Conservation (phyloP, 2,329 filamentous ascomycete genomes). For the Epicoccum sorghinum region DNA sequence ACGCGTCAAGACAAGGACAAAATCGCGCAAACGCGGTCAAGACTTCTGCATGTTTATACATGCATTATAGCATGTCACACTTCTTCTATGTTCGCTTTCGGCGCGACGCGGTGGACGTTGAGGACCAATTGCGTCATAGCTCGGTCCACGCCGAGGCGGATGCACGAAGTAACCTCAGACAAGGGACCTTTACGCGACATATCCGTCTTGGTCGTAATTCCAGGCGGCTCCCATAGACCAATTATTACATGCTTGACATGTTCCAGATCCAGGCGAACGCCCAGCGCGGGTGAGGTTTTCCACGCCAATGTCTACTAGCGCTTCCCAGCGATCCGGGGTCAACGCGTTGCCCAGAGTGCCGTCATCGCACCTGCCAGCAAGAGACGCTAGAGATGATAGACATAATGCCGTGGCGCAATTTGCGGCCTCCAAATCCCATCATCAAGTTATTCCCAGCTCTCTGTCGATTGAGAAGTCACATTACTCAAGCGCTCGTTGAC, state of each 20-base stretch:
- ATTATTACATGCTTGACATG: neutral
- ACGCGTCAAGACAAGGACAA: neutral
- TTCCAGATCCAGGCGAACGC: constrained; percentile 4
- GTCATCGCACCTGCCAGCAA: constrained; percentile 25
- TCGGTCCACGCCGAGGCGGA: constrained; percentile 11
- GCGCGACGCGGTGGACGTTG: neutral
- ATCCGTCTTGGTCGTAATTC: neutral
- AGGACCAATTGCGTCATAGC: constrained; percentile 7
- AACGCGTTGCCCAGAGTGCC: constrained; percentile 22
- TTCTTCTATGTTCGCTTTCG: neutral
- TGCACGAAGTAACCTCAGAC: neutral
- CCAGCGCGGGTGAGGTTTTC: constrained; percentile 2
- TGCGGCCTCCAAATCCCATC: neutral
- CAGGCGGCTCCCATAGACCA: neutral
- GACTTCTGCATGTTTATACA: too few species aligned
- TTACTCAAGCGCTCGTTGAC: constrained; percentile 10
- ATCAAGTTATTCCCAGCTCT: neutral
- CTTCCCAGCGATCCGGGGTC: constrained; percentile 22
- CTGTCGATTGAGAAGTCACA: neutral
- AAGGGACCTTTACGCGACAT: neutral
- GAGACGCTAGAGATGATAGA: constrained; percentile 7
- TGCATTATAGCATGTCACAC: neutral
- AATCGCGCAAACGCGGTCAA: neutral
- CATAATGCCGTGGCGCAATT: neutral
- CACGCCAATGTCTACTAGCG: constrained; percentile 10